Evolutionary conservation across 225 moss, liverwort and hornwort genomes (phyloP), one percentile per base, ranked within the genome.

Genomic region (Thuidium tamariscinum): DNA sequence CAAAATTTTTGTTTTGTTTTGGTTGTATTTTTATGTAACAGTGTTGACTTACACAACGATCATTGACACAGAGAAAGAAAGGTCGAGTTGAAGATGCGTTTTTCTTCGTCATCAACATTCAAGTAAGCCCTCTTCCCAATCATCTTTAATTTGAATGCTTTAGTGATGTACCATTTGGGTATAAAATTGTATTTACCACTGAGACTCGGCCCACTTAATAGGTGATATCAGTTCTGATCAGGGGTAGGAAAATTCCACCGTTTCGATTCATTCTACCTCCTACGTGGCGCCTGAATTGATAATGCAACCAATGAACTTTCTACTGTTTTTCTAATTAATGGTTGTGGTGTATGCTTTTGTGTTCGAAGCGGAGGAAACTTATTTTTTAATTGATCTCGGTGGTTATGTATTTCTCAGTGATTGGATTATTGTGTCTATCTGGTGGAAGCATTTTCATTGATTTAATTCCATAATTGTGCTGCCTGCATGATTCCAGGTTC

Each of bases 21-120:
- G 44, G 37, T 15, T 62, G 29, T 51, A 44, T 23, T 29, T 57
- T 9, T 69, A 8, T 72, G 64, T 7, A 65, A 9, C 9, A 74
- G 9, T 48, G 55, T 42, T 42, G 64, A 69, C 78, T 85, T 60
- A 74, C 60, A 49, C 46, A 37, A 79, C 23, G 55, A 16, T 79
- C 59, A 36, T 82, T 69, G 21, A 36, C 59, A 78, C 88, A 93
- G 89, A 90, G 89, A 84, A 95, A 84, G 79, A 92, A 85, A 75
- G 89, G 87, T 32, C 93, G 60, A 88, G 79, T 89, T 36, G 89
- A 89, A 23, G 81, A 91, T 80, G 88, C 91, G 26, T 97, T 91
- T 82, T 99, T 99, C 84, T 97, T 97, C 76, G 79, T 99, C 52
- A 91, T 99, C 89, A 99, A 99, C 67, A 91, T 99, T 75, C 98